Evolutionary conservation across 768 basidiomycete species (phyloP), one percentile per base, ranked within the genome.

Genomic region (Sarcodon sp.): DNA sequence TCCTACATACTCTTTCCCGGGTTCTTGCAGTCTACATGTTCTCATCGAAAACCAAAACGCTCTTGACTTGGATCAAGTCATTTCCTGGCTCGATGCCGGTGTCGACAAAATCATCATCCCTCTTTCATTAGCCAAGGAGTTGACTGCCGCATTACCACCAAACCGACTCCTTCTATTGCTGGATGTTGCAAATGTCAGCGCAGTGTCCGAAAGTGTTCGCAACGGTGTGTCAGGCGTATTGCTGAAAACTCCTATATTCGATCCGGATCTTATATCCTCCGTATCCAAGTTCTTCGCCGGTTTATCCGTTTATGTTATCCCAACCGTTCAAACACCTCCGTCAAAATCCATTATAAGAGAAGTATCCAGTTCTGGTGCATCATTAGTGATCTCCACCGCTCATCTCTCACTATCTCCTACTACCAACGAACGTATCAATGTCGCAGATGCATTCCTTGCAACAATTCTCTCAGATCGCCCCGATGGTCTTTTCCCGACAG

Each of bases 401-500:
- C 76, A 83, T 45, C 76, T 93, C 46, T 83, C 83, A 6, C 64
- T 81, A 21, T 63, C 62, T 4, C 47, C 69, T 4, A 73, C 81
- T n/a, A 72, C 79, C 43, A 53, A 66, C 43, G 62, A 69, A 6
- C 73, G 79, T 53, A 69, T 92, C 49, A 85, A 84, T 58, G 64
- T 96, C 51, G 78, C 79, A 6, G 87, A 92, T 57, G 85, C 85
- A 21, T 94, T 94, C 69, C 77, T 93, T 45, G 79, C 92, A 1
- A 75, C 83, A 3, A 64, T 96, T 44, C 64, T 72, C 16, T 89
- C 91, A 1, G 94, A 99, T 63, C 80, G 96, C 44, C 71, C 80
- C 0, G 96, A 98, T 62, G 90, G 88, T 33, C 76, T 99, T 36
- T 92, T 89, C 66, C 88, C 93, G 0, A 99, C 96, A 7, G 72